Base-by-base conservation (phyloP, 2,329 filamentous ascomycete species). In the Colletotrichum paranaense region DNA sequence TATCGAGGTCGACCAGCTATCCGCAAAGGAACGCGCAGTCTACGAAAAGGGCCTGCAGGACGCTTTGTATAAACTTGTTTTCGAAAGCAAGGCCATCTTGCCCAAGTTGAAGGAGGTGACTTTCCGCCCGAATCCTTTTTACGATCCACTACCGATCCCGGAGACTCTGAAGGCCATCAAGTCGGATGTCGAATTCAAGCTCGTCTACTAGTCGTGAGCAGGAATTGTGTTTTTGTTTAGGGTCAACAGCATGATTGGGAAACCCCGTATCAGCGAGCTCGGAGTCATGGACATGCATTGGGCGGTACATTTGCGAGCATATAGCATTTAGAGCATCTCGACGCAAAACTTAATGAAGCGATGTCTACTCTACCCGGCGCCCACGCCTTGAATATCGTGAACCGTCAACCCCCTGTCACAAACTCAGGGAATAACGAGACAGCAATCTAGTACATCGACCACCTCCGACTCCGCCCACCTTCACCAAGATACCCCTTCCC, bases 41-140 rank as follows among this genome's bases (percentile, higher is more conserved):
- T 84, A 83, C 67, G 78, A 80, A 2, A 58, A 77, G 4, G 67
- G 77, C 9, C 72, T 84, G 2, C 84, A 86, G 53, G 56, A 68
- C 0, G 78, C 76, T 1, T 68, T 85, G 49, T 52, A 76, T 1
- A 77, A 80, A 6, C 84, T 79, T 0, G 81, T 85, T 1, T 68
- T 74, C 14, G 62, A 58, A 16, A 74, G 68, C 24, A 67, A 62
- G n/a, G 55, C 63, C 3, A 2, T 26, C 2, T 22, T 74, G 6
- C 72, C 72, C 16, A 62, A 63, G 11, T n/a, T 74, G 30, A 74
- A 63, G 32, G 68, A 74, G 30, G 62, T 74, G 12, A 72, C 63
- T 2, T 74, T 74, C 58, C 72, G 72, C 3, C 72, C 72, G 0
- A 74, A 74, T 5, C 72, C 72, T 4, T 74, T 68, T 19, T 72